Conservation (phyloP, 441 rosid species). For the Erodium trifolium region DNA sequence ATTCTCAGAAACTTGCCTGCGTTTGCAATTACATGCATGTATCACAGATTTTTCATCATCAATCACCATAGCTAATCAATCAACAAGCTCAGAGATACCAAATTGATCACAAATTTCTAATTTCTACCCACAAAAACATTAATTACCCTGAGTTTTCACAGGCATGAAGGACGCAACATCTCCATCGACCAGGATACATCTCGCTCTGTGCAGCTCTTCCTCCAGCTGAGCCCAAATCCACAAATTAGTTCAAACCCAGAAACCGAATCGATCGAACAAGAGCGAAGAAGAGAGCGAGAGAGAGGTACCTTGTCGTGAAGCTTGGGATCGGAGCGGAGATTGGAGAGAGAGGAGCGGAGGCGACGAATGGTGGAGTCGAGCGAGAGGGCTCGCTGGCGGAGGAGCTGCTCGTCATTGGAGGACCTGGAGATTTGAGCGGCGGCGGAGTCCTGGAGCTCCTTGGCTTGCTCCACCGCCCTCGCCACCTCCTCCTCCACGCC, state of each 20-base stretch:
- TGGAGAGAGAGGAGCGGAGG: conserved; percentile 42
- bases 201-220: conserved; percentile 74
- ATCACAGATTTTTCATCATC: neutral
- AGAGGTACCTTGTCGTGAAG: conserved; percentile 50
- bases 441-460: conserved; percentile 73
- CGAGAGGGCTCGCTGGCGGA: conserved; percentile 54
- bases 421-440: conserved; percentile 45
- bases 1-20: conserved; percentile 70
- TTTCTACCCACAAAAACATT: neutral
- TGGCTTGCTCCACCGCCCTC: conserved; percentile 55
- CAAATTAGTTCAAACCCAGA: neutral
- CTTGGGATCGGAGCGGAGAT: conserved; percentile 41
- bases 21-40: neutral
- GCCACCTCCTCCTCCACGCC: conserved; percentile 62
- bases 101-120: neutral
- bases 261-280: neutral
- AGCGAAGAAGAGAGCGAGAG: conserved; percentile 8
- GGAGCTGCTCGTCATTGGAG: conserved; percentile 58
- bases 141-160: conserved; percentile 53
- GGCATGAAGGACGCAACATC: conserved; percentile 83
- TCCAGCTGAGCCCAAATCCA: conserved; percentile 40
- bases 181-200: conserved; percentile 59
- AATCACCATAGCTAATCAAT: neutral
- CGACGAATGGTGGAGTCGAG: conserved; percentile 76
- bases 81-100: neutral